A percentile compares a stretch with the other conserved stretches of the same genome.
Conservation (phyloP, 2,329 filamentous ascomycete species). For the Talaromyces rugulosus region DNA sequence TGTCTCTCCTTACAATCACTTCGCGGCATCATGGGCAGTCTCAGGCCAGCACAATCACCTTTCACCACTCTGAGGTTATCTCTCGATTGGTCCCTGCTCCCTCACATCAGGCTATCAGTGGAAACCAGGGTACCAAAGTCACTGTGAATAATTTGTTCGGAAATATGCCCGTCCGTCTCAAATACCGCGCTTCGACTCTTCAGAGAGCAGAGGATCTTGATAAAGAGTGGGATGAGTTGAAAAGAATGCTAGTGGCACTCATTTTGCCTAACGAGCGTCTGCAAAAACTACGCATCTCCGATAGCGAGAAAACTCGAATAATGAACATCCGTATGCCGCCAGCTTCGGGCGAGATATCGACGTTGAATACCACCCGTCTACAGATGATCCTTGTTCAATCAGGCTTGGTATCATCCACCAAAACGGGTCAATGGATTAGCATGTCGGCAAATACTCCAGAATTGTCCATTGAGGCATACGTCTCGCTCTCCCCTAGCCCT, state of each 20-base stretch:
- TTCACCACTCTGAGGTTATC: slow-evolving; percentile 67
- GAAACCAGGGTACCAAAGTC: slow-evolving; percentile 69
- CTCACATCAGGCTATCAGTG: slow-evolving; percentile 53
- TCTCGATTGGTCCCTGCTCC: slow-evolving; percentile 60
- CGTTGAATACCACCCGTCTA: slow-evolving; percentile 26
- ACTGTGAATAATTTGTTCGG: slow-evolving; percentile 79
- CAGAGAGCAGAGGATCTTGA: slow-evolving; percentile 51
- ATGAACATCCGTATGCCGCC: slow-evolving; percentile 26
- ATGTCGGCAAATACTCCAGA: slow-evolving; percentile 62
- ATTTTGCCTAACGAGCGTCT: slow-evolving; percentile 64
- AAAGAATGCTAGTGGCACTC: slow-evolving; percentile 56
- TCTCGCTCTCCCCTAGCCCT: slow-evolving; percentile 67
- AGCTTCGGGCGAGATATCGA: slow-evolving; percentile 4
- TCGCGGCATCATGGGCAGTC: slow-evolving; percentile 57
- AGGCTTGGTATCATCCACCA: slow-evolving; percentile 53
- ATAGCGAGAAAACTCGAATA: slow-evolving; percentile 41
- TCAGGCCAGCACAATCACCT: slow-evolving; percentile 58
- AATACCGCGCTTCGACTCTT: slow-evolving; percentile 61
- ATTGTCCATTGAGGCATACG: slow-evolving; percentile 63
- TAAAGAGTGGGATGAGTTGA: slow-evolving; percentile 64
- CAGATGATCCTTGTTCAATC: slow-evolving; percentile 60
- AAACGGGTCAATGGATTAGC: slow-evolving; percentile 61
- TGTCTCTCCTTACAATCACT: slow-evolving; percentile 72
- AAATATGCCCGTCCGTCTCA: slow-evolving; percentile 83
- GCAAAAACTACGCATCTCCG: slow-evolving; percentile 57